phyloP scores from a whole-genome alignment of 345 rosid genomes.

The Eucalyptus sideroxylon region DNA sequence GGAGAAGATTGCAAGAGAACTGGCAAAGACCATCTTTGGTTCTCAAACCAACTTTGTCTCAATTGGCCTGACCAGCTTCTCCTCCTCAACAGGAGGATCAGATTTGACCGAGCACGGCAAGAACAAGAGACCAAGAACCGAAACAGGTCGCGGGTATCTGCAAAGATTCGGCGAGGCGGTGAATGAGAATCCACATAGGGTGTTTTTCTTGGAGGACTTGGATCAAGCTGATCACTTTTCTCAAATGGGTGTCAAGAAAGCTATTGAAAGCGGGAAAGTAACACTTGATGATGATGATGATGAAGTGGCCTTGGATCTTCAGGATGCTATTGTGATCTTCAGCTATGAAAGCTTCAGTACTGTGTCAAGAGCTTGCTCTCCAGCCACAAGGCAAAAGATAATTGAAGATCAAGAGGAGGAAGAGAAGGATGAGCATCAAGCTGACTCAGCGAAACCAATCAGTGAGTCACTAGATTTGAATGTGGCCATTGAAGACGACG shows the following conservation, averaged over 20 bases:
- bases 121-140: slow-evolving; percentile 38
- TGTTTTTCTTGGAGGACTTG: slow-evolving; percentile 50
- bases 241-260: slow-evolving; percentile 19
- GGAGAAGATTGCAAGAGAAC: slow-evolving; percentile 44
- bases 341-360: slow-evolving; percentile 21
- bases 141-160: slow-evolving; percentile 6
- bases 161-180: slow-evolving; percentile 40
- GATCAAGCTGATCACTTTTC: slow-evolving; percentile 18
- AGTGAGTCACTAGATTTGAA: slow-evolving; percentile 39
- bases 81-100: slow-evolving; percentile 1
- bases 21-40: slow-evolving; percentile 46
- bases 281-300: slow-evolving; percentile 10
- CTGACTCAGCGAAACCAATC: background rate
- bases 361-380: slow-evolving; percentile 13
- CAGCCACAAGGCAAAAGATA: slow-evolving; percentile 1
- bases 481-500: slow-evolving; percentile 29
- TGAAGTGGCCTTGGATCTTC: slow-evolving; percentile 21
- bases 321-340: slow-evolving; percentile 55
- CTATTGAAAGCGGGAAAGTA: slow-evolving; percentile 26
- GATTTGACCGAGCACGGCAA: slow-evolving; percentile 7
- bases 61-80: slow-evolving; percentile 19
- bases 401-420: background rate
- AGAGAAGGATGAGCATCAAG: background rate
- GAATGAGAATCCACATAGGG: slow-evolving; percentile 65
- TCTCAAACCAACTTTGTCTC: slow-evolving; percentile 31